Base-by-base conservation (phyloP, 1,139 yeast species). In the Geotrichum macrosporum region DNA sequence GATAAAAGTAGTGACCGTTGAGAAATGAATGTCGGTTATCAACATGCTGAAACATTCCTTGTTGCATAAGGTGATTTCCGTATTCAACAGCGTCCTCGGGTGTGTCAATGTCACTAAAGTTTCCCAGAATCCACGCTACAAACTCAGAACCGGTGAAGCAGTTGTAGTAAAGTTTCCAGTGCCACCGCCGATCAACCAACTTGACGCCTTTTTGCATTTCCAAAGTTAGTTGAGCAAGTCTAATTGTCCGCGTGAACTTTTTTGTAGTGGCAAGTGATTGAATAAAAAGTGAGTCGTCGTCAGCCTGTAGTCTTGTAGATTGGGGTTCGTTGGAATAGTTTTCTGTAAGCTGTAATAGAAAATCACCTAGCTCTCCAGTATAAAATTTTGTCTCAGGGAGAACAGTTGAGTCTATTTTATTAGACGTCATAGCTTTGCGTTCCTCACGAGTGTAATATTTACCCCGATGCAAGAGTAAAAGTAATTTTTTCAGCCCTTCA, bases 1-100 rank as follows among this genome's bases (percentile, higher is more conserved):
- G 83, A 61, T 92, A 92, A 62, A 89, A 89, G 62, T 88, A 92
- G 61, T 92, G 89, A 0, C 98, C 98, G 67, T 89, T 95, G 46
- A 88, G 67, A 53, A 92, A 85, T 1, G 84, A 79, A 60, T 92
- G 97, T 36, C 92, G 75, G 40, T 78, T 72, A 53, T 85, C 88
- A 24, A 87, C 96, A 60, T 92, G 97, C 26, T 68, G 73, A 63
- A 92, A 80, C 21, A 92, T 61, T 0, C 85, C 86, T 44, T 71
- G 72, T 12, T 77, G 75, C 94, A 86, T 83, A 42, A 89, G 66
- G 12, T 67, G 62, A 56, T 87, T 92, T 0, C 96, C 98, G 62
- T 73, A 92, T 10, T 70, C 74, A 0, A 81, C 77, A 0, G 97
- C 97, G 16, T 82, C 92, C 26, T 87, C 96, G 51, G 94, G 70